phyloP scores from a whole-genome alignment of 441 rosid genomes.

The Eruca vesicaria region DNA sequence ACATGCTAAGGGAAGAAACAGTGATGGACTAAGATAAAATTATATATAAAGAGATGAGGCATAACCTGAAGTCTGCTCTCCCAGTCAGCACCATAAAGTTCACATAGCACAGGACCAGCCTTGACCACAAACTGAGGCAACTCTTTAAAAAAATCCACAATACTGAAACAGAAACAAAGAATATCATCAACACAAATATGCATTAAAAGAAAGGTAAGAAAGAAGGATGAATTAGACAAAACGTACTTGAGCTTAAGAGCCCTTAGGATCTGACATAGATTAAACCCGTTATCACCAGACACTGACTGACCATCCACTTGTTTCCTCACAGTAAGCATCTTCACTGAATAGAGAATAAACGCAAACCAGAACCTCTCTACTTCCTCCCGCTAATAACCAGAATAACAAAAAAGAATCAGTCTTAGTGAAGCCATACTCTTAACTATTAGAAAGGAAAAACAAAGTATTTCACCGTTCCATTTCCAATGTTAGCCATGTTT shows the following conservation, averaged over 20 bases:
- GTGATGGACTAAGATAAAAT: background rate
- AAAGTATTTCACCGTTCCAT: slow-evolving; percentile 54
- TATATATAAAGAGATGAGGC: background rate
- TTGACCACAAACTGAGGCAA: slow-evolving; percentile 83
- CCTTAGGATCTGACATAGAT: slow-evolving; percentile 72
- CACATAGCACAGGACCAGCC: slow-evolving; percentile 69
- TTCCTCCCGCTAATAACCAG: slow-evolving; percentile 63
- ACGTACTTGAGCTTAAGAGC: slow-evolving; percentile 76
- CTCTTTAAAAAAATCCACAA: slow-evolving; percentile 82
- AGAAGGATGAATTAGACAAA: slow-evolving; percentile 20
- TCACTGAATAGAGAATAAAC: slow-evolving; percentile 64
- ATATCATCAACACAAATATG: background rate
- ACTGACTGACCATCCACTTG: slow-evolving; percentile 38
- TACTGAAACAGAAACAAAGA: slow-evolving; percentile 43
- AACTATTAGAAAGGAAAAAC: background rate
- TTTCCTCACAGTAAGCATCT: slow-evolving; percentile 52
- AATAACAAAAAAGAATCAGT: slow-evolving; percentile 12
- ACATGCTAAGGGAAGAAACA: background rate
- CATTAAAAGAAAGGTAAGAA: background rate
- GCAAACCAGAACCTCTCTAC: slow-evolving; percentile 88
- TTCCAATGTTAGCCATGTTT: slow-evolving; percentile 57
- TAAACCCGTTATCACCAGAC: slow-evolving; percentile 47
- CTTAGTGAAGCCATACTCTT: background rate
- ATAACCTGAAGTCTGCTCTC: slow-evolving; percentile 86
- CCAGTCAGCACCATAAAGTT: slow-evolving; percentile 78